Percentiles rank a stretch among this genome's conserved stretches.
These are phyloP conservation scores for Tetraselmis chui DNA, from an alignment of 139 green algal species.

Conservation along the genomic window DNA sequence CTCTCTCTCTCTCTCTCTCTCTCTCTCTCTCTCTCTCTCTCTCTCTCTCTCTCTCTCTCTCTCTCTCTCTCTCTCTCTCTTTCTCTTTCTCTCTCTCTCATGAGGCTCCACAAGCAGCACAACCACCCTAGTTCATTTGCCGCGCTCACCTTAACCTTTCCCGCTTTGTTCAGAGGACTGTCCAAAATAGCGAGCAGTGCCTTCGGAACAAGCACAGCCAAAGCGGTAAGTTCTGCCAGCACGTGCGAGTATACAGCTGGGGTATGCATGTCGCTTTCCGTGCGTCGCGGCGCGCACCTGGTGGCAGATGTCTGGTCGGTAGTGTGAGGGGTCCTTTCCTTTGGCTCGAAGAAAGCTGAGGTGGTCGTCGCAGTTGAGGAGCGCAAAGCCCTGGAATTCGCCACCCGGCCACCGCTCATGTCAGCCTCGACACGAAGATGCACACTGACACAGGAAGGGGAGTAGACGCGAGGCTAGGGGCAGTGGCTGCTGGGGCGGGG, in stretches of 20 bases:
- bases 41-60: too few relatives aligned
- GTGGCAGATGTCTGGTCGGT: slow-evolving; percentile 91
- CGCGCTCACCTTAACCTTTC: slow-evolving; percentile 63
- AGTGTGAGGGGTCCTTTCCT: slow-evolving; percentile 75
- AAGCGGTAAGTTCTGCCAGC: not conserved
- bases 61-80: too few relatives aligned
- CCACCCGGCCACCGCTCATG: not conserved
- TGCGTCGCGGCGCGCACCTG: slow-evolving; percentile 49
- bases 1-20: too few relatives aligned
- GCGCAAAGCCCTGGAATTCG: slow-evolving; percentile 51
- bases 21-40: too few relatives aligned
- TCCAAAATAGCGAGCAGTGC: slow-evolving; percentile 88
- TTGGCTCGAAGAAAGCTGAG: slow-evolving; percentile 79
- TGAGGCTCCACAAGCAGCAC: too few relatives aligned
- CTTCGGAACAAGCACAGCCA: slow-evolving; percentile 37
- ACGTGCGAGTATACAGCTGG: not conserved
- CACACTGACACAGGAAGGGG: not conserved
- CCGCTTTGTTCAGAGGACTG: slow-evolving; percentile 90
- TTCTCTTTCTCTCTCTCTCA: too few relatives aligned
- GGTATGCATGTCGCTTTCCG: not conserved
- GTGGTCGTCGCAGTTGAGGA: slow-evolving; percentile 98
- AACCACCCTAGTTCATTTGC: too few relatives aligned
- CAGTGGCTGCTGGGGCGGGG: not conserved
- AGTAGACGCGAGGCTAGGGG: not conserved
- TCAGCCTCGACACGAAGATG: not conserved